A percentile compares a stretch with the other conserved stretches of the same genome.
Conservation (phyloP, 768 basidiomycete species). For the Mycena pura region DNA sequence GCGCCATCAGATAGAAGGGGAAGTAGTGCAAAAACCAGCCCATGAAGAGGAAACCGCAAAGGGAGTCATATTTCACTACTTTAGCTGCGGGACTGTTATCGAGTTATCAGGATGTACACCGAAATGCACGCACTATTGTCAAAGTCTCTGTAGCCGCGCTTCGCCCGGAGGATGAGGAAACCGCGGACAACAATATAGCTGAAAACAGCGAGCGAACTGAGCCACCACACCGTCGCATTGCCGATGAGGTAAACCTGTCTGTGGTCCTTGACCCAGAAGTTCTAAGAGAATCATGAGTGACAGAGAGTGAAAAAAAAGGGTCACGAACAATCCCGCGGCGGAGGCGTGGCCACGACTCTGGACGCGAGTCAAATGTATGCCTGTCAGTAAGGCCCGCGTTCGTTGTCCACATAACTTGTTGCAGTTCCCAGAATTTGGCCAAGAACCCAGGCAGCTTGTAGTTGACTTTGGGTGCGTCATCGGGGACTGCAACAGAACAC, state of each 20-base stretch:
- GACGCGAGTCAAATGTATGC: conserved; percentile 95
- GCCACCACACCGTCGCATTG: conserved; percentile 94
- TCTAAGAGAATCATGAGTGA: conserved; percentile 52
- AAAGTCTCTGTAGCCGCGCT: conserved; percentile 92
- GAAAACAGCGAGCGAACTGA: conserved; percentile 74
- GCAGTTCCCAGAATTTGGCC: conserved; percentile 88
- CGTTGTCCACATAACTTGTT: conserved; percentile 96
- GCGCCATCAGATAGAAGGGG: conserved; percentile 97
- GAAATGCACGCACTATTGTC: conserved; percentile 74
- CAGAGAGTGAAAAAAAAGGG: neutral
- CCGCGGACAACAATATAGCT: conserved; percentile 75
- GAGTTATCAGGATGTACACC: neutral
- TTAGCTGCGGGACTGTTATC: conserved; percentile 58
- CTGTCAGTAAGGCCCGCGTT: conserved; percentile 96
- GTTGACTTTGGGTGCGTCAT: conserved; percentile 81
- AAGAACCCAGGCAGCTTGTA: conserved; percentile 91
- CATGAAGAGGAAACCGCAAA: conserved; percentile 90
- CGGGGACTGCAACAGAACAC: conserved; percentile 58
- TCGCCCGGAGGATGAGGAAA: conserved; percentile 84
- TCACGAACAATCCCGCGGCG: conserved; percentile 88
- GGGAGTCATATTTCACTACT: conserved; percentile 88
- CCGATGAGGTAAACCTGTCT: conserved; percentile 95
- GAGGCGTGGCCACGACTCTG: conserved; percentile 88
- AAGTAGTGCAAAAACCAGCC: conserved; percentile 95
- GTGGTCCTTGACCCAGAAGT: conserved; percentile 99